Evolutionary conservation across 768 basidiomycete species (phyloP), one percentile per base, ranked within the genome.

Genomic region (Suillus plorans): DNA sequence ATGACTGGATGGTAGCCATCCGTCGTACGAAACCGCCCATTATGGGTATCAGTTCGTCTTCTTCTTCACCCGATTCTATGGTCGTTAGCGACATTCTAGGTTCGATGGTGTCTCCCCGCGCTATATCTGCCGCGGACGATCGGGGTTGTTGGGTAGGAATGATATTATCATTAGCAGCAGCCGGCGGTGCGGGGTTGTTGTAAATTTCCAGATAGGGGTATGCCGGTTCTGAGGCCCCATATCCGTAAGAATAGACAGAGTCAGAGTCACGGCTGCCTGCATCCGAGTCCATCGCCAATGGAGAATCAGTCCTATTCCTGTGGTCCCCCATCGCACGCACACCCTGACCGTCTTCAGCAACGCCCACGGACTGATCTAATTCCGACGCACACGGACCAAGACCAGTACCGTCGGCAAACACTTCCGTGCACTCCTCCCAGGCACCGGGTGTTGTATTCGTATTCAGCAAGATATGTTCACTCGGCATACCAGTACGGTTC

Each of bases 1-100:
- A 81, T 50, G 86, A 87, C 73, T 92, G 90, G 66, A 92, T 92
- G 36, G 91, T 92, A 22, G 90, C 87, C 91, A 93, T 91, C 45
- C 91, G 88, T 60, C 84, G 81, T 52, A 92, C 82, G 69, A 80
- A 84, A 28, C 83, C 80, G 61, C 90, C 89, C 63, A 93, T 77
- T 58, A 92, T 81, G 7, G 81, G 82, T 37, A 91, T 78, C 61
- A 83, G 74, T 36, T 72, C 74, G 31, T 75, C 74, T 68, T 73
- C 74, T 57, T 74, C 76, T 7, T 52, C 41, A 22, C 28, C 13
- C 8, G 50, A 50, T 50, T 50, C 45, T 12, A 53, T 22, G n/a
- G 25, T 59, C 5, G 34, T 36, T 13, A 50, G 37, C 34, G 31
- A n/a, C 12, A 20, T n/a, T 16, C 13, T 5, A 16, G 22, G 10